Base-by-base conservation (phyloP, 2,329 filamentous ascomycete genomes). In the Fusarium newnesense region DNA sequence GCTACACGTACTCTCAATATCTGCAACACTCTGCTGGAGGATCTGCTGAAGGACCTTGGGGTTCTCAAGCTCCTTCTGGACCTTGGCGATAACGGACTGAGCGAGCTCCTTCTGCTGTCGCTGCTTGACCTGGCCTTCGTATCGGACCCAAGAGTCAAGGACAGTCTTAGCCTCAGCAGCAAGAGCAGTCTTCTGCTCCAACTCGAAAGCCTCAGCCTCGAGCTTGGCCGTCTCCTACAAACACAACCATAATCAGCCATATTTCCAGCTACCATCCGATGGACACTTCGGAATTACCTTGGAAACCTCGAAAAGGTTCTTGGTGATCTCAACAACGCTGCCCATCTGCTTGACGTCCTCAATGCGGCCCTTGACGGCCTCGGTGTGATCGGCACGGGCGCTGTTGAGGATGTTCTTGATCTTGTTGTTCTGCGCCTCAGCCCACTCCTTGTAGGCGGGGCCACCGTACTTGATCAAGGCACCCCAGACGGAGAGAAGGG, bases 51-150 rank as follows among this genome's bases (percentile, higher is more conserved):
- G 92, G 77, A 92, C 90, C 91, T 95, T 98, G 84, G 97, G 96
- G 90, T 93, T 98, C 90, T 98, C 94, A 67, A 99, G 91, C 90
- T 98, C 96, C 91, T 98, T 98, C 86, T 94, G 92, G 83, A 98
- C 96, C 91, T 98, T 99, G 88, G 93, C 91, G 81, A 99, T 98
- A 85, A 99, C 89, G 84, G 87, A 91, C 83, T 97, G 92, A 75
- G 96, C 94, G 76, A 99, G 91, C 90, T 99, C 96, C 86, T 90
- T 92, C 90, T 99, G 96, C 89, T 99, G 95, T 84, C 96, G 93
- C 88, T 96, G 93, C 93, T 98, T 99, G 82, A 99, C 95, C 89
- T 98, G 96, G 80, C 93, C 88, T 89, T 99, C 96, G 86, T 99
- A 99, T 83, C 96, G 93, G 75, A 98, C 95, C 97, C 96, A 99